Percentiles rank a stretch among this genome's conserved stretches.
Conservation (phyloP, 495 filamentous ascomycete species). For the Friedmanniomyces simplex region DNA sequence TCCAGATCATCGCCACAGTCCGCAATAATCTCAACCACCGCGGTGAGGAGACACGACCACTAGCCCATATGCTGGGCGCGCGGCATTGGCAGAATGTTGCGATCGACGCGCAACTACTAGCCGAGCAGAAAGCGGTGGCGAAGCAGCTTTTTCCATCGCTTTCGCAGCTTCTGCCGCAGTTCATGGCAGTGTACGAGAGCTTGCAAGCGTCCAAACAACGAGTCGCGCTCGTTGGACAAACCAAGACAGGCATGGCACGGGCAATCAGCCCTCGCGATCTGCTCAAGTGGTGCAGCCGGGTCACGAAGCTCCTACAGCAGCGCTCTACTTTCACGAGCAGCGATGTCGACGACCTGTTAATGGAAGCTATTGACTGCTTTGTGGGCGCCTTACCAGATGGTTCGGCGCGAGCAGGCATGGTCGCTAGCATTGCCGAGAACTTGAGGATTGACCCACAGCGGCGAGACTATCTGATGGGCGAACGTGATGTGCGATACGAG, state of each 20-base stretch:
- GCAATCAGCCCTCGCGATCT: constrained; percentile 68
- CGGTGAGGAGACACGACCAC: constrained; percentile 51
- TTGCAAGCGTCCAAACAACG: constrained; percentile 46
- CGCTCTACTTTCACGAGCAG: constrained; percentile 56
- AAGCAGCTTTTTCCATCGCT: constrained; percentile 57
- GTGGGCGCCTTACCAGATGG: constrained; percentile 63
- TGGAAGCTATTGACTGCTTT: constrained; percentile 85
- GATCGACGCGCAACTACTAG: constrained; percentile 53
- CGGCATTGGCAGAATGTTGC: constrained; percentile 71
- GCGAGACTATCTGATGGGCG: constrained; percentile 34
- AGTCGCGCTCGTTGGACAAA: constrained; percentile 43
- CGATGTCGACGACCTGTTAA: constrained; percentile 76
- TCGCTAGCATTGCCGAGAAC: constrained; percentile 63
- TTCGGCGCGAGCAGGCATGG: constrained; percentile 48
- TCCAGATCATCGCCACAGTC: constrained; percentile 83
- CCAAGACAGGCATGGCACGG: constrained; percentile 45
- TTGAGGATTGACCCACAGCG: constrained; percentile 76
- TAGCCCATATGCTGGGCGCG: constrained; percentile 57
- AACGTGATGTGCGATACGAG: constrained; percentile 36
- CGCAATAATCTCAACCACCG: constrained; percentile 62
- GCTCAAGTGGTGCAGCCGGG: constrained; percentile 76
- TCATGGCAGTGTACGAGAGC: constrained; percentile 66
- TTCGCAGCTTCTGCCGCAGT: constrained; percentile 51
- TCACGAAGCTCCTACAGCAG: constrained; percentile 47
- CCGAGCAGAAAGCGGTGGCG: constrained; percentile 68